Base-by-base conservation (phyloP, 768 basidiomycete genomes). In the Cytidiella melzeri region DNA sequence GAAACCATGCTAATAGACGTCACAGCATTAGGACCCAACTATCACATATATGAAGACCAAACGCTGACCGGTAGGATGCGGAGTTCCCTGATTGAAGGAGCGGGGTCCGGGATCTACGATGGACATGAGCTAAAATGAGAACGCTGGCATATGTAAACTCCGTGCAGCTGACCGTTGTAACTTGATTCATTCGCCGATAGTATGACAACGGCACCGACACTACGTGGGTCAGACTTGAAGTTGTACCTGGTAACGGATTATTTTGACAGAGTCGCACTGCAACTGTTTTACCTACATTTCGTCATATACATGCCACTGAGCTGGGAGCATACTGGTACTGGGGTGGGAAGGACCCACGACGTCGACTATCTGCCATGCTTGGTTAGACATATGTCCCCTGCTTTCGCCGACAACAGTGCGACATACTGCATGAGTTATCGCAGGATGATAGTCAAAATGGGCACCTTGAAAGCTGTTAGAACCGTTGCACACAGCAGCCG, bases 41-140 rank as follows among this genome's bases (percentile, higher is more conserved):
- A 25, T 25, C 5, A 38, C 47, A 19, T 0, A 15, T 23, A 25
- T 9, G 27, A 13, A 37, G 15, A 13, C 4, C 25, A 54, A n/a
- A 11, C 13, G 56, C 71, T 55, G 62, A 82, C 87, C 86, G 56
- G 81, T 77, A 2, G 91, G 91, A 67, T 90, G 89, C 4, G 90
- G 88, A 25, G 62, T 69, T 11, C 89, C 90, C 58, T 87, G 80
- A 55, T 82, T 64, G 57, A 75, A 84, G 25, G 70, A 72, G 37
- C 79, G 74, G 2, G 62, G 61, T 15, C 73, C 76, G 21, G 64
- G 63, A 60, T 77, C 79, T 80, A 47, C 3, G 9, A 43, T n/a
- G 44, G 10, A 25, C 21, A 19, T 37, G 18, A 58, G 20, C 60
- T 58, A 55, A 67, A 65, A 41, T 65, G 27, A 41, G 27, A 45